Evolutionary conservation across 2,329 filamentous ascomycete species (phyloP).

Genomic region (Venturia effusa): DNA sequence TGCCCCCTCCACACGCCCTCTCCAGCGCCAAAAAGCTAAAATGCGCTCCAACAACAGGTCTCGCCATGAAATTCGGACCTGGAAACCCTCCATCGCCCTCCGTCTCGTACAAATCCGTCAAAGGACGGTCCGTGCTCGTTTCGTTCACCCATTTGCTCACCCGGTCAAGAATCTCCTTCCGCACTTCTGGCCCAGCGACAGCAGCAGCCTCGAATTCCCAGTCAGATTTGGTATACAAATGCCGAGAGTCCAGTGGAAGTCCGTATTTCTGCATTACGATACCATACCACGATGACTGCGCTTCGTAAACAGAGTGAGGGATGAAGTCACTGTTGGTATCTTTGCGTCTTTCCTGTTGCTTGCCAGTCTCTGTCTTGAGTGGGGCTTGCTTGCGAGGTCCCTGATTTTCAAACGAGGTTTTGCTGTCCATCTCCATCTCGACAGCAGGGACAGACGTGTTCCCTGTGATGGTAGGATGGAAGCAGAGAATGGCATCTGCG

Average conservation of each 20-base stretch:
- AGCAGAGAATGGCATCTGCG: conserved; percentile 69
- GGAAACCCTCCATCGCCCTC: conserved; percentile 68
- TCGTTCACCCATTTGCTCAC: conserved; percentile 78
- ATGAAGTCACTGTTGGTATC: conserved; percentile 44
- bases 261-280: conserved; percentile 72
- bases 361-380: conserved; percentile 9
- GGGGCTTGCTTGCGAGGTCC: conserved; percentile 15
- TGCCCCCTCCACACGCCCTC: conserved; percentile 59
- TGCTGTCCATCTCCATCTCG: conserved; percentile 7
- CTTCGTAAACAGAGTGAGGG: conserved; percentile 62
- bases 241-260: conserved; percentile 68
- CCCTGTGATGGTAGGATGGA: conserved; percentile 46
- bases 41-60: conserved; percentile 76
- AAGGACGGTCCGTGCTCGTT: conserved; percentile 61
- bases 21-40: conserved; percentile 78
- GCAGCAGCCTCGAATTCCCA: conserved; percentile 87
- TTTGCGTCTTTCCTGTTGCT: not conserved
- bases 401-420: not conserved
- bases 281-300: conserved; percentile 72
- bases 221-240: conserved; percentile 79
- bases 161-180: conserved; percentile 60
- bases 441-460: not conserved
- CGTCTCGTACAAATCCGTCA: conserved; percentile 76
- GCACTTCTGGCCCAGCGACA: conserved; percentile 56
- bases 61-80: conserved; percentile 63